phyloP scores from a whole-genome alignment of 1,284 basidiomycete genomes.

The Cystodermella granulosa region DNA sequence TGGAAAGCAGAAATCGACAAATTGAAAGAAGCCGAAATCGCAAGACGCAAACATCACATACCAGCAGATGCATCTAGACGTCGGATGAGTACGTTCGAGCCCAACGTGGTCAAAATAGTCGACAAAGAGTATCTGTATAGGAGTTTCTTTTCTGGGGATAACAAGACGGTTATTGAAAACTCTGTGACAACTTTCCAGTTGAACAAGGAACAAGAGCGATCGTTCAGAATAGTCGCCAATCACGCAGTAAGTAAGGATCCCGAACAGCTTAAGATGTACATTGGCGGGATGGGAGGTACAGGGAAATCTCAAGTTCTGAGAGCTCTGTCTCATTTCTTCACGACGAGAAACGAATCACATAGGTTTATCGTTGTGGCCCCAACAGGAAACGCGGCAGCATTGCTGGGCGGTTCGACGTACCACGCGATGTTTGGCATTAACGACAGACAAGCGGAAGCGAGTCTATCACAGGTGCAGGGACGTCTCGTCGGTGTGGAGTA shows the following conservation, averaged over 20 bases:
- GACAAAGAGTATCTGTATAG: neutral
- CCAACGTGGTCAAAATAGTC: neutral
- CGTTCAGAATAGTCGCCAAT: constrained; percentile 26
- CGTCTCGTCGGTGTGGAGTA: constrained; percentile 27
- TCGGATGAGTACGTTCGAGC: neutral
- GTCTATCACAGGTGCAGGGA: neutral
- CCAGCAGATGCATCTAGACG: neutral
- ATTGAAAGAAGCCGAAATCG: neutral
- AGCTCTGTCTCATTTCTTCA: constrained; percentile 24
- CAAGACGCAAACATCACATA: constrained; percentile 1
- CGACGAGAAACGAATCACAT: constrained; percentile 18
- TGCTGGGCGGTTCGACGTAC: constrained; percentile 38
- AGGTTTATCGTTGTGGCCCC: constrained; percentile 33
- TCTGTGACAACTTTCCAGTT: neutral
- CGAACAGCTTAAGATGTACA: constrained; percentile 34
- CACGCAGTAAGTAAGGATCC: constrained; percentile 13
- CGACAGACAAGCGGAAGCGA: neutral
- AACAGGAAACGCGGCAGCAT: constrained; percentile 36
- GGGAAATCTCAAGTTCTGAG: constrained; percentile 34
- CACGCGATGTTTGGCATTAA: neutral
- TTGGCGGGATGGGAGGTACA: constrained; percentile 39
- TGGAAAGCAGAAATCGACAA: neutral
- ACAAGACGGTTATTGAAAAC: neutral
- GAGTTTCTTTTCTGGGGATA: neutral
- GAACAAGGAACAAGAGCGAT: constrained; percentile 27